phyloP scores from a whole-genome alignment of 2,329 filamentous ascomycete genomes.

The Scorias spongiosa region DNA sequence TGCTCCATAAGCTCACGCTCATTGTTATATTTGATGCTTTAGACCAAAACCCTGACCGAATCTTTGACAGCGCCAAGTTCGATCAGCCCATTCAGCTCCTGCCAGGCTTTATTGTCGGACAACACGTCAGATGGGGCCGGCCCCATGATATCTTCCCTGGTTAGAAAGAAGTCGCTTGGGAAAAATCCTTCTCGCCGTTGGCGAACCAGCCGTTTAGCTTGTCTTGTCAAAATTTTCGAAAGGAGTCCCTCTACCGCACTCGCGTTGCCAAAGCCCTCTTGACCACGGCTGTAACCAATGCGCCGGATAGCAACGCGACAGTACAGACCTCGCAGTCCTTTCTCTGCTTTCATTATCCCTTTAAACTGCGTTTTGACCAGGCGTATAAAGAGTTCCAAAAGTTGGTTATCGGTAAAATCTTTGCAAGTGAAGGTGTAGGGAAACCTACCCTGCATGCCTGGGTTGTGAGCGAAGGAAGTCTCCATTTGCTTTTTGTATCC shows the following conservation, averaged over 20 bases:
- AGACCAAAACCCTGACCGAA: slow-evolving; percentile 42
- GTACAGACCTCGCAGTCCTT: slow-evolving; percentile 44
- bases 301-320: slow-evolving; percentile 47
- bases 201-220: slow-evolving; percentile 39
- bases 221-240: slow-evolving; percentile 39
- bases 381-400: slow-evolving; percentile 44
- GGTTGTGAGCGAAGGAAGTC: slow-evolving; percentile 58
- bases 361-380: slow-evolving; percentile 41
- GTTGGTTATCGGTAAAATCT: slow-evolving; percentile 52
- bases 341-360: slow-evolving; percentile 43
- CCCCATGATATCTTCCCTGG: slow-evolving; percentile 55
- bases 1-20: slow-evolving; percentile 48
- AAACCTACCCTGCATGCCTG: slow-evolving; percentile 54
- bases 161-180: slow-evolving; percentile 45
- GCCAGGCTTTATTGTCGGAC: slow-evolving; percentile 39
- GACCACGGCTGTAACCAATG: slow-evolving; percentile 46
- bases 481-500: slow-evolving; percentile 67
- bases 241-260: slow-evolving; percentile 50
- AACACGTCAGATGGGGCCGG: slow-evolving; percentile 46
- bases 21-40: slow-evolving; percentile 49
- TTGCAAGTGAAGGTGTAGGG: slow-evolving; percentile 50
- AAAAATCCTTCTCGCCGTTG: slow-evolving; percentile 28
- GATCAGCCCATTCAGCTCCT: slow-evolving; percentile 40
- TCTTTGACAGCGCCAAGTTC: slow-evolving; percentile 50
- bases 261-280: slow-evolving; percentile 59